phyloP scores from a whole-genome alignment of 139 green algal genomes.

The Tetradesmus obliquus region DNA sequence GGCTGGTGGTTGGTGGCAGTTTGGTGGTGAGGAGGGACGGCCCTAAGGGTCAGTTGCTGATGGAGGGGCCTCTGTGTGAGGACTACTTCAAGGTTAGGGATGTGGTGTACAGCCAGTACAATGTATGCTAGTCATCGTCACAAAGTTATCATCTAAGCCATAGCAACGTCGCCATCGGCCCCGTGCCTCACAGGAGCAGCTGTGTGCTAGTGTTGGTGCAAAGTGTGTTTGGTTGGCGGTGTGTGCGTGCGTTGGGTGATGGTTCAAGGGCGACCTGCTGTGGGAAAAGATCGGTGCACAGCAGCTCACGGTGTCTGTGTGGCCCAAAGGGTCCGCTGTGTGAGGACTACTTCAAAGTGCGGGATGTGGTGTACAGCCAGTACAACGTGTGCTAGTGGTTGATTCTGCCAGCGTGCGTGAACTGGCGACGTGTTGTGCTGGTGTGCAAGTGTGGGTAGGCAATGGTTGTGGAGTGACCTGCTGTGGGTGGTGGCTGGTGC shows the following conservation, averaged over 20 bases:
- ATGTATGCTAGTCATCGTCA: constrained; percentile 48
- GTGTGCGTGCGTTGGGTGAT: too few species aligned
- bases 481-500: too few species aligned
- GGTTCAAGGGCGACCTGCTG: too few species aligned
- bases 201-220: too few species aligned
- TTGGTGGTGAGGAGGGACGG: constrained; percentile 19
- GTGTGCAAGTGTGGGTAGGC: too few species aligned
- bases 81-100: constrained; percentile 76
- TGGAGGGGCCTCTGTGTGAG: constrained; percentile 74
- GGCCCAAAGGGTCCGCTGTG: constrained; percentile 74
- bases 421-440: not conserved
- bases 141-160: too few species aligned
- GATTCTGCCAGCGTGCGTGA: not conserved
- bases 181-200: too few species aligned
- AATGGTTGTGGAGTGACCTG: too few species aligned
- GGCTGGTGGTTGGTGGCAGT: constrained; percentile 41
- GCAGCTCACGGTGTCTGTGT: too few species aligned
- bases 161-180: too few species aligned
- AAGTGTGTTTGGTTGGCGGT: too few species aligned
- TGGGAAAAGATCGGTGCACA: too few species aligned
- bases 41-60: constrained; percentile 48
- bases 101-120: constrained; percentile 66
- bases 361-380: constrained; percentile 69
- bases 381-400: constrained; percentile 51
- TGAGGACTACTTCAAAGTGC: constrained; percentile 73